Conservation (phyloP, 1,284 basidiomycete species). For the Ganoderma boninense region DNA sequence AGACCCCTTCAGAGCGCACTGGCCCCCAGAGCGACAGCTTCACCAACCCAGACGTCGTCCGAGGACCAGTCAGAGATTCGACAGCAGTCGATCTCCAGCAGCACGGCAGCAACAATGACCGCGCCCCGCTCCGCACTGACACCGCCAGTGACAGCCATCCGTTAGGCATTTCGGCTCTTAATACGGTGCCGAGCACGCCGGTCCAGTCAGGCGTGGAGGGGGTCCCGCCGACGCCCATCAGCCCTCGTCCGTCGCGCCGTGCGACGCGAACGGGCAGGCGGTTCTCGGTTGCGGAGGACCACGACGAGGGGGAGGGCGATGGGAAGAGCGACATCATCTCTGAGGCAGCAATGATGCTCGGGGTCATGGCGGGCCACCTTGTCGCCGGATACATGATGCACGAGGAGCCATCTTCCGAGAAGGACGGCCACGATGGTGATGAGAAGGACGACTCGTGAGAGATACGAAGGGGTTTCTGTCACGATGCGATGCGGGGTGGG, state of each 20-base stretch:
- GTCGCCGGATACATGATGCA: not conserved
- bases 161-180: not conserved
- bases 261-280: constrained; percentile 7
- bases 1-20: constrained; percentile 1
- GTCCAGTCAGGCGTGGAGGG: not conserved
- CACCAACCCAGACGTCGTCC: not conserved
- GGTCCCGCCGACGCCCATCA: constrained; percentile 1
- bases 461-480: not conserved
- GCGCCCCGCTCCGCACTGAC: not conserved
- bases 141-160: not conserved
- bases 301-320: not conserved
- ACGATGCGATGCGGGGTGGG: not conserved
- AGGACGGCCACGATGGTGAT: not conserved
- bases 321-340: not conserved
- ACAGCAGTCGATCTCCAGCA: not conserved
- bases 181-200: not conserved
- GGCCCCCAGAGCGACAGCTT: not conserved
- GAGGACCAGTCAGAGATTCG: not conserved
- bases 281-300: constrained; percentile 5
- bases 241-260: constrained; percentile 10
- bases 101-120: not conserved
- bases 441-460: not conserved
- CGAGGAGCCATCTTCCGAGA: constrained; percentile 1
- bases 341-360: constrained; percentile 1
- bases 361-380: not conserved